Percentiles rank a stretch among this genome's conserved stretches.
phyloP scores from a whole-genome alignment of 768 basidiomycete genomes.

The Collybia nuda region DNA sequence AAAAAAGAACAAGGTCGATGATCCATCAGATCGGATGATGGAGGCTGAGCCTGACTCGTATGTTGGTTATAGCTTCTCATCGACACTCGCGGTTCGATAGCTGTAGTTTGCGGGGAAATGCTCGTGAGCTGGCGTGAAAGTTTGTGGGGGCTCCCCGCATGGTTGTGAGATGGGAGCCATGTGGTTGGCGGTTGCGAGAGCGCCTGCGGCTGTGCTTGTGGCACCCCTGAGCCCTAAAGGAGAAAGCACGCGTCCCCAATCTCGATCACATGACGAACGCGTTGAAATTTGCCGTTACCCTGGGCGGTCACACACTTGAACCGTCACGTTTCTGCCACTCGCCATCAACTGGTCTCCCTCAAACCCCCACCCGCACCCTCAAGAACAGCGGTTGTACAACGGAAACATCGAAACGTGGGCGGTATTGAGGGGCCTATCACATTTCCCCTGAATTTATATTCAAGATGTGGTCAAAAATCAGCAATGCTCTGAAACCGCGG shows the following conservation, averaged over 20 bases:
- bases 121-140: no score
- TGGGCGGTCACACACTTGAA: slow-evolving; percentile 7
- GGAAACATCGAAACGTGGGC: neutral
- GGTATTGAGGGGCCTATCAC: neutral
- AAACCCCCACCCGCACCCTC: neutral
- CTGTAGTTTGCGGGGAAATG: no score
- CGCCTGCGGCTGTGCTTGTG: no score
- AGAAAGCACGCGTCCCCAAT: slow-evolving; percentile 2
- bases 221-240: no score
- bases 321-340: slow-evolving; percentile 12
- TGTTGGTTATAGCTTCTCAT: no score
- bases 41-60: no score
- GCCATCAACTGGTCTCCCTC: slow-evolving; percentile 2
- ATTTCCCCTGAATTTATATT: neutral
- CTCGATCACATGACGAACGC: slow-evolving; percentile 23
- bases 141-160: no score
- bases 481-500: slow-evolving; percentile 50
- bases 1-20: no score
- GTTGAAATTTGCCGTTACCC: slow-evolving; percentile 16
- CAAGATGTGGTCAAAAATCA: slow-evolving; percentile 64
- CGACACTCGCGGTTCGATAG: no score
- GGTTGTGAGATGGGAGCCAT: neutral
- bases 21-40: no score
- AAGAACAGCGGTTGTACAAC: no score
- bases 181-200: neutral